A percentile compares a stretch with the other conserved stretches of the same genome.
These are phyloP conservation scores for Pisolithus tinctorius DNA, from an alignment of 768 basidiomycete genomes.

Conservation along the genomic window DNA sequence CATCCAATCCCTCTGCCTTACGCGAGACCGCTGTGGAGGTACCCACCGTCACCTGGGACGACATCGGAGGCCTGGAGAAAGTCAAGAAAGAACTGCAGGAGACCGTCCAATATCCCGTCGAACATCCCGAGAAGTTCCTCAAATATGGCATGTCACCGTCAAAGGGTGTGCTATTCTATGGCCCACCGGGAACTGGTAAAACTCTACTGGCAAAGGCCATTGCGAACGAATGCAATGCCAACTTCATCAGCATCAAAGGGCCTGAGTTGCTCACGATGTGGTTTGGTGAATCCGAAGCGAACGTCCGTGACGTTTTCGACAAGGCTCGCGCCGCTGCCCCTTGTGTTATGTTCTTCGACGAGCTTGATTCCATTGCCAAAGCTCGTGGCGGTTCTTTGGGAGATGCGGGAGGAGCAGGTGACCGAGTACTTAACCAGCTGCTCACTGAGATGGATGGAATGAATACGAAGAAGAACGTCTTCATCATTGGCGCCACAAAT, in stretches of 20 bases:
- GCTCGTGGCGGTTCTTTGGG: constrained; percentile 79
- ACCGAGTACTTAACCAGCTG: constrained; percentile 95
- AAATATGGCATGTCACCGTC: constrained; percentile 99
- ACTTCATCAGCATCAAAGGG: constrained; percentile 99
- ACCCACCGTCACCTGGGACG: constrained; percentile 98
- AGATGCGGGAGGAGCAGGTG: constrained; percentile 94
- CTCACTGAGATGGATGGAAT: constrained; percentile 99
- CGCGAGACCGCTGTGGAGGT: constrained; percentile 99
- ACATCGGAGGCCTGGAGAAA: constrained; percentile 98
- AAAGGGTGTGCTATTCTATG: constrained; percentile 99
- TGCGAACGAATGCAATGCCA: constrained; percentile 99
- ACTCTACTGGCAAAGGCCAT: constrained; percentile 98
- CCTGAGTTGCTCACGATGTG: constrained; percentile 99
- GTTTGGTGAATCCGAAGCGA: constrained; percentile 99
- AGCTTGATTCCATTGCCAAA: constrained; percentile 98
- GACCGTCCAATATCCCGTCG: constrained; percentile 99
- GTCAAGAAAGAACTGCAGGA: constrained; percentile 99
- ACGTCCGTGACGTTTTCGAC: constrained; percentile 99
- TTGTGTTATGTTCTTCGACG: constrained; percentile 99
- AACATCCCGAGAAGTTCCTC: constrained; percentile 99
- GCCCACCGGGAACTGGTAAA: constrained; percentile 99
- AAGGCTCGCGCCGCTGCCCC: constrained; percentile 99
- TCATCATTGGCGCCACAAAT: constrained; percentile 96
- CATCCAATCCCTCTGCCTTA: constrained; percentile 95
- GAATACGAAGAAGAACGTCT: constrained; percentile 97